These are phyloP conservation scores for Aspergillus haitiensis DNA, from an alignment of 495 filamentous ascomycete species.

Conservation along the genomic window DNA sequence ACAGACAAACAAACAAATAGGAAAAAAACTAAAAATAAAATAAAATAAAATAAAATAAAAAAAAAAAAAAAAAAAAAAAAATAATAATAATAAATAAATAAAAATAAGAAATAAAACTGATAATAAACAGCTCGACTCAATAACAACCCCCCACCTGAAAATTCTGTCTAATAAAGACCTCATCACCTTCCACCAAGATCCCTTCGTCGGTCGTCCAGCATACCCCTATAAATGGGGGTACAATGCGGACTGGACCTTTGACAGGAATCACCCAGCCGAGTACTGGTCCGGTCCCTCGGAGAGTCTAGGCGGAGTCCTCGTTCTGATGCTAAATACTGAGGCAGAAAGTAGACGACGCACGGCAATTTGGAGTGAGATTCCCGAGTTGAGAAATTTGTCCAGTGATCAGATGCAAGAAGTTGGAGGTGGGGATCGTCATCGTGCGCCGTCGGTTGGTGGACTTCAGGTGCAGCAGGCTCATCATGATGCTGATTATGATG, in stretches of 20 bases:
- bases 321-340: slow-evolving; percentile 56
- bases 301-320: slow-evolving; percentile 47
- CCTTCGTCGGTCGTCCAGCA: slow-evolving; percentile 49
- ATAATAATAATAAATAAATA: not conserved
- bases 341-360: slow-evolving; percentile 37
- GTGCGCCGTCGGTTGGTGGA: too few relatives aligned
- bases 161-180: slow-evolving; percentile 61
- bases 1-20: too few relatives aligned
- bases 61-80: not conserved
- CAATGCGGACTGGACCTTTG: slow-evolving; percentile 63
- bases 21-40: not conserved
- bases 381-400: slow-evolving; percentile 36
- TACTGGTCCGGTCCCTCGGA: slow-evolving; percentile 59
- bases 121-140: slow-evolving; percentile 40
- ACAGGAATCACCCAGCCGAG: slow-evolving; percentile 57
- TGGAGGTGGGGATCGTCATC: not conserved
- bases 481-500: too few relatives aligned
- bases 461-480: too few relatives aligned
- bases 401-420: slow-evolving; percentile 6
- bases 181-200: slow-evolving; percentile 64
- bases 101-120: slow-evolving; percentile 9
- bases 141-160: slow-evolving; percentile 43
- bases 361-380: slow-evolving; percentile 54
- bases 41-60: not conserved
- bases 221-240: slow-evolving; percentile 67